These are phyloP conservation scores for Trichocladium antarcticum DNA, from an alignment of 495 filamentous ascomycete genomes.

Conservation along the genomic window DNA sequence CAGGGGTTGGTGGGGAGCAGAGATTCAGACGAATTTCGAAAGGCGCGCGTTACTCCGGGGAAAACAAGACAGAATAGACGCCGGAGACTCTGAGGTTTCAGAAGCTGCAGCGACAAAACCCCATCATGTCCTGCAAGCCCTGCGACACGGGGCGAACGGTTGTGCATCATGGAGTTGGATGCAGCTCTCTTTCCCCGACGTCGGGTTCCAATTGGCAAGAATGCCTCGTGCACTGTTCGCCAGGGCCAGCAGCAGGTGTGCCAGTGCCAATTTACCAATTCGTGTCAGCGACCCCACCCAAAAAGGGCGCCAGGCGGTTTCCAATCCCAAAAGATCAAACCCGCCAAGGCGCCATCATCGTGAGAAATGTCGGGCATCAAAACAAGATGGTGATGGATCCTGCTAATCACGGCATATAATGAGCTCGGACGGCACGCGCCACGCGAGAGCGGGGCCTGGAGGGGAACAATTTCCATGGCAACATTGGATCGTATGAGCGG, in stretches of 20 bases:
- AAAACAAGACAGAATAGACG: no score
- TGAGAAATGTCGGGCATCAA: neutral
- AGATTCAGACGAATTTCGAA: neutral
- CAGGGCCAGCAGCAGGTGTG: no score
- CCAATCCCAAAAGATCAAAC: constrained; percentile 1
- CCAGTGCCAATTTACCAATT: constrained; percentile 13
- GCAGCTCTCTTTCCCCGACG: neutral
- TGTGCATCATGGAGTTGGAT: neutral
- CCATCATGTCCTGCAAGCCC: constrained; percentile 3
- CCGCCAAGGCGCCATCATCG: constrained; percentile 7
- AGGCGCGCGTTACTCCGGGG: neutral
- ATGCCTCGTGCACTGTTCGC: constrained; percentile 4
- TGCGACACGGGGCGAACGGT: constrained; percentile 10
- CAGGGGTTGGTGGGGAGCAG: neutral
- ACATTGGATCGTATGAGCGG: no score
- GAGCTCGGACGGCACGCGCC: neutral
- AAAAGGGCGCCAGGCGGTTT: constrained; percentile 5
- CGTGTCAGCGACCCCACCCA: constrained; percentile 5
- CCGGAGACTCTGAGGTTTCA: constrained; percentile 22
- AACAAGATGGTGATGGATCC: constrained; percentile 3
- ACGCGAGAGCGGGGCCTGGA: constrained; percentile 5
- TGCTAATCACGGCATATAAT: constrained; percentile 1
- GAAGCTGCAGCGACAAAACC: constrained; percentile 2
- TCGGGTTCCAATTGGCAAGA: neutral
- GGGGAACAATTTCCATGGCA: constrained; percentile 9